Percentiles rank a stretch among this genome's conserved stretches.
phyloP scores from a whole-genome alignment of 2,329 filamentous ascomycete genomes.

The Escovopsis sp. region DNA sequence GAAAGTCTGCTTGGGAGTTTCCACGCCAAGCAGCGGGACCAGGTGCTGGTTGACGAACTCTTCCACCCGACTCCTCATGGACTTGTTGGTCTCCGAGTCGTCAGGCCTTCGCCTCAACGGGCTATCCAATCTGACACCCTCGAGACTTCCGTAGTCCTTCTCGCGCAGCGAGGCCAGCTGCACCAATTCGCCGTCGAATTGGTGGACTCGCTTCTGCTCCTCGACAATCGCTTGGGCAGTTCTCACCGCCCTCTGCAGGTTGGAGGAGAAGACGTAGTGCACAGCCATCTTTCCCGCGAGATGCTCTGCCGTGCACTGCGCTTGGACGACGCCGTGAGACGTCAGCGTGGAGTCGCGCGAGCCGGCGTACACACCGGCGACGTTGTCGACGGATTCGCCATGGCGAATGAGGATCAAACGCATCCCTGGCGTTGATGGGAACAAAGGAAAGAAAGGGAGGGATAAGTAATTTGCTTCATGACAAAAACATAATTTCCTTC shows the following conservation, averaged over 20 bases:
- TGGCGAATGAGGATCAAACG: constrained; percentile 65
- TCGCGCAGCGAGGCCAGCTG: constrained; percentile 42
- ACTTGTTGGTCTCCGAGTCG: constrained; percentile 52
- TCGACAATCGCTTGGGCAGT: constrained; percentile 54
- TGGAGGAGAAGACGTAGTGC: constrained; percentile 58
- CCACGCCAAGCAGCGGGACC: constrained; percentile 28
- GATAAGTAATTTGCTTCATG: too few species aligned
- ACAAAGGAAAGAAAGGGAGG: too few species aligned
- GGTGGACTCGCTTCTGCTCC: constrained; percentile 28
- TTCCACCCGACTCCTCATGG: constrained; percentile 50
- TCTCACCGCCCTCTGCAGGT: constrained; percentile 56
- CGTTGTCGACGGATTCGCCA: constrained; percentile 83
- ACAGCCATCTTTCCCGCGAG: constrained; percentile 35
- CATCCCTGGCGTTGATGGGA: constrained; percentile 12
- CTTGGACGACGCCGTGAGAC: constrained; percentile 67
- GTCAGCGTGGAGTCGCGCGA: constrained; percentile 69
- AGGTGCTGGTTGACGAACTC: constrained; percentile 53
- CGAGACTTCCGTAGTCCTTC: constrained; percentile 58
- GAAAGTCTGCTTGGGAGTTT: constrained; percentile 4
- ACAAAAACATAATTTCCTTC: not conserved
- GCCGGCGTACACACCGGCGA: constrained; percentile 64
- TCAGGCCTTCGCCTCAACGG: too few species aligned
- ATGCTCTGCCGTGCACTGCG: constrained; percentile 52
- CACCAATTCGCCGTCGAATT: constrained; percentile 8
- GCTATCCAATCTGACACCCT: constrained; percentile 38